phyloP scores from a whole-genome alignment of 2,329 filamentous ascomycete genomes.

The Aspergillus sp. region DNA sequence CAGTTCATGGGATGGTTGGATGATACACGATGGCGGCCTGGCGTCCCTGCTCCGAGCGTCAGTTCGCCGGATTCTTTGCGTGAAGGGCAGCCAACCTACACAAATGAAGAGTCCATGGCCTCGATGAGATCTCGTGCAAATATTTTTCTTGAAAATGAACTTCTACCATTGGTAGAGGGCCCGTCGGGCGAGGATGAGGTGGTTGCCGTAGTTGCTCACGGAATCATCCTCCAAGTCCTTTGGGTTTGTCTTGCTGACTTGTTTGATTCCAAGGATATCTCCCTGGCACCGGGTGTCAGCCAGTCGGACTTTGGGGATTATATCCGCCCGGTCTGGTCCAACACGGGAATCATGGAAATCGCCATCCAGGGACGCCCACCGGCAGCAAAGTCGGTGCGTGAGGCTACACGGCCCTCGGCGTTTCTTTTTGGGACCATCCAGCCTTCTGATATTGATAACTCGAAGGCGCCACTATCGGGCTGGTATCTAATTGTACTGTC shows the following conservation, averaged over 20 bases:
- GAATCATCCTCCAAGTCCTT: slow-evolving; percentile 69
- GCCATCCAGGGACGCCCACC: slow-evolving; percentile 18
- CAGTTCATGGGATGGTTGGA: slow-evolving; percentile 36
- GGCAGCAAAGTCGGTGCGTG: background rate
- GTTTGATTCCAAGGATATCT: slow-evolving; percentile 46
- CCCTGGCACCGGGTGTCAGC: slow-evolving; percentile 35
- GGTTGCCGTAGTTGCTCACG: slow-evolving; percentile 73
- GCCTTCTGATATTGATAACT: background rate
- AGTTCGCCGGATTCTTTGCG: slow-evolving; percentile 18
- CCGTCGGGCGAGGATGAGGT: slow-evolving; percentile 28
- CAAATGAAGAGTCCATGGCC: slow-evolving; percentile 62
- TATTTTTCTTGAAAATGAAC: slow-evolving; percentile 59
- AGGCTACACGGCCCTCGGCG: background rate
- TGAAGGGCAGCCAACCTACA: slow-evolving; percentile 36
- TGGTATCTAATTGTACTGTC: slow-evolving; percentile 51
- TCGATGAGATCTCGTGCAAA: slow-evolving; percentile 62
- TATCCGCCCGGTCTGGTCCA: slow-evolving; percentile 56
- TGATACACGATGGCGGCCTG: slow-evolving; percentile 23
- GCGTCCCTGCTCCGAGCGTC: slow-evolving; percentile 8
- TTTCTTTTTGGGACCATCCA: background rate
- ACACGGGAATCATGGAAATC: slow-evolving; percentile 59
- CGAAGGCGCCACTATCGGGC: slow-evolving; percentile 14
- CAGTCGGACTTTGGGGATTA: slow-evolving; percentile 39
- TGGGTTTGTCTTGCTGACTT: slow-evolving; percentile 59
- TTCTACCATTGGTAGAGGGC: slow-evolving; percentile 53